Conservation (phyloP, 768 basidiomycete species). For the Amanita subjunquillea region DNA sequence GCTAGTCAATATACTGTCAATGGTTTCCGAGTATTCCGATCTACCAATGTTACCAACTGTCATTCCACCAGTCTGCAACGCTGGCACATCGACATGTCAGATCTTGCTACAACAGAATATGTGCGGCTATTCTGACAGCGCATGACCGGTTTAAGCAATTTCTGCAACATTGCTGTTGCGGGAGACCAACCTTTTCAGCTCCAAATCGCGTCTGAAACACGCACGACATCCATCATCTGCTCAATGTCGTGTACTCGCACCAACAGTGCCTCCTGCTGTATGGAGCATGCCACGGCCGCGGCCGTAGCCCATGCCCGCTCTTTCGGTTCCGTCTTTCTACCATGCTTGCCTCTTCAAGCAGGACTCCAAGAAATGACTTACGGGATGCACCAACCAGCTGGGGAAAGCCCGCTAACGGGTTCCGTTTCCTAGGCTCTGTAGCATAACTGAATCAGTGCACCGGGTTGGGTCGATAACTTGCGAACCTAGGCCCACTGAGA, state of each 20-base stretch:
- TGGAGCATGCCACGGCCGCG: slow-evolving; percentile 60
- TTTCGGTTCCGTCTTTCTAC: slow-evolving; percentile 45
- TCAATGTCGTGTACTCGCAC: slow-evolving; percentile 78
- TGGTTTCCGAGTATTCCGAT: not conserved
- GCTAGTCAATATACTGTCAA: not conserved
- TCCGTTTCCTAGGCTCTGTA: slow-evolving; percentile 18
- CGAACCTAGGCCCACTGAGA: slow-evolving; percentile 4
- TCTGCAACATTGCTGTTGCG: not conserved
- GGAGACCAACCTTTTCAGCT: not conserved
- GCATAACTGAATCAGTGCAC: not conserved
- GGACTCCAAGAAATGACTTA: slow-evolving; percentile 74
- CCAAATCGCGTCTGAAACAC: slow-evolving; percentile 57
- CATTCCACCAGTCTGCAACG: no score
- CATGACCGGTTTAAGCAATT: not conserved
- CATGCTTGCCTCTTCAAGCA: slow-evolving; percentile 44
- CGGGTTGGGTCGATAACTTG: slow-evolving; percentile 4
- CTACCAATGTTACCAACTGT: no score
- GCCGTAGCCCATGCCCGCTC: slow-evolving; percentile 77
- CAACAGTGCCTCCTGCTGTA: slow-evolving; percentile 62
- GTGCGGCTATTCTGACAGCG: no score
- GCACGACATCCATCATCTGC: slow-evolving; percentile 66
- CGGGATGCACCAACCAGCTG: slow-evolving; percentile 69
- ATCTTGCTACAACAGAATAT: no score
- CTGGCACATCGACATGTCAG: no score
- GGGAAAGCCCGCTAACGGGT: slow-evolving; percentile 49